Base-by-base conservation (phyloP, 2,329 filamentous ascomycete species). In the Calonectria leucothoes region DNA sequence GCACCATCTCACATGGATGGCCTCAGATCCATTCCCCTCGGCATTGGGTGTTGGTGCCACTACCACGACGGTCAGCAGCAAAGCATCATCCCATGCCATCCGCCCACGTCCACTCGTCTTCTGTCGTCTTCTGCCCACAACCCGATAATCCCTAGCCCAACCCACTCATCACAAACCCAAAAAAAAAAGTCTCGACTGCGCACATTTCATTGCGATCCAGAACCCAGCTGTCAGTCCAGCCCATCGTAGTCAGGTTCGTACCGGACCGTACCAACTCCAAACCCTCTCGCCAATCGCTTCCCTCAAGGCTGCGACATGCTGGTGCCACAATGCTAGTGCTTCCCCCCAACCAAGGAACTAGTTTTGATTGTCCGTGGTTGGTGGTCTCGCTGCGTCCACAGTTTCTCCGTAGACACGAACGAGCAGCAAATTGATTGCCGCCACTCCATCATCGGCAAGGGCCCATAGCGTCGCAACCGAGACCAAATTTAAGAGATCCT, bases 1-100 rank as follows among this genome's bases (percentile, higher is more conserved):
- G 59, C 59, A 65, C 49, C 70, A 65, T 69, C 66, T 72, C 66
- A 55, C 59, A 66, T 57, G 70, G 65, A 72, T 72, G 65, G 70
- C 70, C 65, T 72, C 70, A 69, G 70, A 69, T 68, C 66, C 65
- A 65, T 55, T 29, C 33, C 52, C 69, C 35, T 71, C 55, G 63
- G 64, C 64, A 61, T 63, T 69, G 37, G 48, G 64, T 64, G 42
- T 63, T 72, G 48, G 48, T 61, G 66, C 57, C 66, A 65, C 61
- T 64, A 59, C 66, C 48, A 42, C n/a, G 51, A 52, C 45, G 27
- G 59, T 49, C 48, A 68, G 59, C 66, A 72, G 39, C 51, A 45
- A 57, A 35, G 29, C 57, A 69, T 68, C 70, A 69, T 69, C 57
- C 68, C 69, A 63, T 57, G 48, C 61, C 45, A 52, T 51, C 63